Evolutionary conservation across 306 rosid species (phyloP), one percentile per base, ranked within the genome.

Genomic region (Vicia sativa): DNA sequence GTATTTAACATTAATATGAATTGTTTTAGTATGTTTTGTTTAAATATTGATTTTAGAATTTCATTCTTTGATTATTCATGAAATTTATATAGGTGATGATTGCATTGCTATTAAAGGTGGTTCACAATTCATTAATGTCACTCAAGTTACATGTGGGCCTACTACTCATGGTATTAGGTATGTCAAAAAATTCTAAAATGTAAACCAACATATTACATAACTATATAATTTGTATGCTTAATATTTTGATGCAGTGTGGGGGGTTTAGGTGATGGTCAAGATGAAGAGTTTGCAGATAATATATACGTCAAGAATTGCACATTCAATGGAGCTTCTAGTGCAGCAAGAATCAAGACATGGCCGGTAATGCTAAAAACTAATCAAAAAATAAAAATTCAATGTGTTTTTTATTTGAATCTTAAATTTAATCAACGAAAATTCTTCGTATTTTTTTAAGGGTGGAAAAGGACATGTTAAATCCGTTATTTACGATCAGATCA

Each of bases 91-190:
- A 82, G 91, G 86, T 11, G 91, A 83, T 15, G 91, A 86, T 16
- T 81, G 87, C 12, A 41, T 86, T 29, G 86, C 88, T 1, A 50
- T 83, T 6, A 74, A 77, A 44, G 66, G 80, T 3, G 86, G 71
- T 2, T 13, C 78, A n/a, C n/a, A 29, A 23, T 57, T 34, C 31
- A 1, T 74, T 34, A 66, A 74, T 9, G 13, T 84, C 26, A 45
- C 61, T 7, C 15, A 45, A 29, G 61, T 86, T 19, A 21, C 52
- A 0, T 84, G 87, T 9, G 92, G 89, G 50, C 87, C 87, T 0
- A 82, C 80, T 0, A 34, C 41, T 37, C 89, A 87, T 11, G 91
- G 89, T 55, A 87, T 87, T 39, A 87, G 85, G 91, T 86, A 46
- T 37, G 57, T 42, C 48, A 46, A 55, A 41, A 54, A 9, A 35